phyloP scores from a whole-genome alignment of 2,329 filamentous ascomycete species.

The Dactylellina drechsleri region DNA sequence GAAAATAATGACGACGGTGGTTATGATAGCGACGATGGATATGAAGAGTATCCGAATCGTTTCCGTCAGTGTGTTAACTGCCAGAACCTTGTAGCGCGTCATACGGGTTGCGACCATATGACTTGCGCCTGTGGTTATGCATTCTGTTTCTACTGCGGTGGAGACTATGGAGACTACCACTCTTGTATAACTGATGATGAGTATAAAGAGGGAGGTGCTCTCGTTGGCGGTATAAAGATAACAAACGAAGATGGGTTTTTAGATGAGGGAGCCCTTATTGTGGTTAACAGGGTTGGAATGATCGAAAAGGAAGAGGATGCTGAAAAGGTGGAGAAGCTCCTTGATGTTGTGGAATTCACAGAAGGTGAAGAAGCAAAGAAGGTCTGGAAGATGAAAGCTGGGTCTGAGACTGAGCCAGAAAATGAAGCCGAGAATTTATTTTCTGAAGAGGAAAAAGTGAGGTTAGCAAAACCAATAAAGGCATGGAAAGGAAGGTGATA shows the following conservation, averaged over 20 bases:
- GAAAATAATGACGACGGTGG: constrained; percentile 10
- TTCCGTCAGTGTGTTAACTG: constrained; percentile 51
- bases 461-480: constrained; percentile 44
- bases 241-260: constrained; percentile 47
- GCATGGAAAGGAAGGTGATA: constrained; percentile 37
- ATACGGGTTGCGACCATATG: constrained; percentile 52
- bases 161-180: constrained; percentile 45
- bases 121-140: constrained; percentile 45
- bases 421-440: not conserved
- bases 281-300: constrained; percentile 20
- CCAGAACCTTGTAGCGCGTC: constrained; percentile 41
- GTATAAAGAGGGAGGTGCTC: constrained; percentile 19
- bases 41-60: constrained; percentile 51
- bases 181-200: constrained; percentile 43
- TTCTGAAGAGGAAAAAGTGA: constrained; percentile 22
- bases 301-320: constrained; percentile 26
- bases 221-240: constrained; percentile 48
- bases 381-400: constrained; percentile 39
- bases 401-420: not conserved
- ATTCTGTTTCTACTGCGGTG: constrained; percentile 52
- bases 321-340: constrained; percentile 26
- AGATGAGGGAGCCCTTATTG: constrained; percentile 18
- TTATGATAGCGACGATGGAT: constrained; percentile 28
- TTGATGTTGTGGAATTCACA: constrained; percentile 36
- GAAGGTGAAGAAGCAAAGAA: constrained; percentile 33